Base-by-base conservation (phyloP, 2,329 filamentous ascomycete genomes). In the Apiospora phragmitis region DNA sequence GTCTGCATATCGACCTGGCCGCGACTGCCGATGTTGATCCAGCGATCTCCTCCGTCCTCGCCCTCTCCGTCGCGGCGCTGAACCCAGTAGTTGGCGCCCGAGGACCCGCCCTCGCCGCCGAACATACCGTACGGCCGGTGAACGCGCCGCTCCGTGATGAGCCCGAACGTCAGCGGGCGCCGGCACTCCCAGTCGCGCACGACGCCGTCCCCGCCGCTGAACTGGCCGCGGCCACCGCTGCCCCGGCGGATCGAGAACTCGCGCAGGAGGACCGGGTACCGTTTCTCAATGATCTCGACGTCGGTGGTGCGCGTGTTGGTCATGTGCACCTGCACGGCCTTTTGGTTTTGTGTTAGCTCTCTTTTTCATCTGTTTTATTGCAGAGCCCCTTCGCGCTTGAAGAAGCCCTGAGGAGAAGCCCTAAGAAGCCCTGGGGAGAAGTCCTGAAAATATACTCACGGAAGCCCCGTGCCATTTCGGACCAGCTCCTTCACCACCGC, bases 281-380 rank as follows among this genome's bases (percentile, higher is more conserved):
- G 82, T 35, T 89, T 84, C 80, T 93, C 91, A 72, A 93, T 90
- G 29, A 92, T 87, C 76, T 93, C 91, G 0, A 89, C 85, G 76
- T 93, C 91, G 0, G 91, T 93, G 76, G 93, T 93, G 14, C 91
- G 86, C 2, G 91, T 93, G 75, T 93, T 93, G 3, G 91, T 93
- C 90, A 93, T 93, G 78, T 93, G 91, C 0, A 89, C 91, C 76
- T 93, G 90, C 6, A 93, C 90, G 24, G 90, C 91, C 32, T 59
- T 55, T 69, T 8, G 71, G 1, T 4, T 1, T 16, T 16, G 26
- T 5, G 49, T 55, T 32, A 55, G 26, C 14, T 32, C 5, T 43
- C 9, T 1, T 21, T 51, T 1, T 49, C 71, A 3, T 68, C 69
- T 42, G n/a, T n/a, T n/a, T n/a, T n/a, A n/a, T n/a, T n/a, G n/a